Evolutionary conservation across 2,329 filamentous ascomycete genomes (phyloP), one percentile per base, ranked within the genome.

Genomic region (Emmonsia crescens): DNA sequence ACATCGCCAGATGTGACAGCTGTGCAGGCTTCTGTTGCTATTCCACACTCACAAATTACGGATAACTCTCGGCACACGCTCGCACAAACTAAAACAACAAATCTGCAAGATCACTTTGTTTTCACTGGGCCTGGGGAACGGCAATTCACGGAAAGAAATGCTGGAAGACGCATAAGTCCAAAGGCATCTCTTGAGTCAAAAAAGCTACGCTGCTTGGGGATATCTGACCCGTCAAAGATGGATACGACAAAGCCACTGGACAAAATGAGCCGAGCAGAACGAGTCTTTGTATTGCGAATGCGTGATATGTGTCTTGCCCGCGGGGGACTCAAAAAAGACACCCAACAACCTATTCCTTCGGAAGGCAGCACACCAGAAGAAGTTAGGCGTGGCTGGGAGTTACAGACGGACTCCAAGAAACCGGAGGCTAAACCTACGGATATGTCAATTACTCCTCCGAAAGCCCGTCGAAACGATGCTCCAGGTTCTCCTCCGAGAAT

Each of bases 221-320:
- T 52, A 6, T 57, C 66, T 21, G 46, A 61, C 42, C 49, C 60
- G 5, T 57, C 63, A 9, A 57, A 57, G n/a, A 46, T 46, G 16
- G 38, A 38, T 27, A 16, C 40, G 9, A 44, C 59, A 19, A 49
- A 52, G 29, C 29, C 59, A 12, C 63, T 65, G n/a, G 65, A 68
- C 59, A 24, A 66, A 55, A 31, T 62, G 44, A 67, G 59, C 33
- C 66, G 69, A n/a, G 66, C 65, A 16, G 68, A 68, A 42, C 66
- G 66, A 8, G 69, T 71, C 14, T 68, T 65, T 63, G 69, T 69
- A 2, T 54, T 71, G 33, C 69, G 67, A 33, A 66, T 69, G 64
- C 69, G 67, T 57, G 71, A 73, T 60, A 63, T 72, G 40, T 66
- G 65, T n/a, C 63, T 62, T 31, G 68, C 65, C 36, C 70, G 70